phyloP scores from a whole-genome alignment of 2,329 filamentous ascomycete genomes.

The Pyrenochaeta sp. region DNA sequence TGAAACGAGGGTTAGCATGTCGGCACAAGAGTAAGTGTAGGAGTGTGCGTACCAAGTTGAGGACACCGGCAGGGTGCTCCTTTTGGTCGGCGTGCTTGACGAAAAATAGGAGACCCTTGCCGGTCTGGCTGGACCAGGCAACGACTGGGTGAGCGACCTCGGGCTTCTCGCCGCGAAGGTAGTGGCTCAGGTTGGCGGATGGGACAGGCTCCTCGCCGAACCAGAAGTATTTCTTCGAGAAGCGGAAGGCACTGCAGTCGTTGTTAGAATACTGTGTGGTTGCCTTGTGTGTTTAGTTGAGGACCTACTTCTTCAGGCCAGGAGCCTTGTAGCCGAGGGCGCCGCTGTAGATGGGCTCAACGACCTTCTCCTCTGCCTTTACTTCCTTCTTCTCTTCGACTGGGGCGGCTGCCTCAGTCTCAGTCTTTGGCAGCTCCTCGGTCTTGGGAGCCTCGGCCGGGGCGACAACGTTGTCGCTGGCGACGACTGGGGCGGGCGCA shows the following conservation, averaged over 20 bases:
- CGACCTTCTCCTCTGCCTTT: slow-evolving; percentile 57
- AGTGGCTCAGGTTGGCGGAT: slow-evolving; percentile 75
- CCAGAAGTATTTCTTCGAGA: slow-evolving; percentile 89
- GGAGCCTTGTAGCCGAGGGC: slow-evolving; percentile 88
- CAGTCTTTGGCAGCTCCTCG: slow-evolving; percentile 51
- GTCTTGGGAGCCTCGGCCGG: slow-evolving; percentile 53
- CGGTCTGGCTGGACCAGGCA: slow-evolving; percentile 91
- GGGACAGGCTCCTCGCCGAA: slow-evolving; percentile 73
- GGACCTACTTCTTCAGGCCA: slow-evolving; percentile 85
- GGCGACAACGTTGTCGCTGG: slow-evolving; percentile 47
- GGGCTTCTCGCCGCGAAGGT: slow-evolving; percentile 89
- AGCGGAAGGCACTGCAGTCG: slow-evolving; percentile 78
- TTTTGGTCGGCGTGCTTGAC: slow-evolving; percentile 86
- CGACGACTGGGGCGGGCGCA: slow-evolving; percentile 47
- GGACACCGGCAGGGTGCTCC: slow-evolving; percentile 78
- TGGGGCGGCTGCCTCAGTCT: slow-evolving; percentile 37
- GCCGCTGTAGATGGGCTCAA: slow-evolving; percentile 81
- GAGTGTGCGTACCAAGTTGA: slow-evolving; percentile 76
- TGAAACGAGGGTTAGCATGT: slow-evolving; percentile 49
- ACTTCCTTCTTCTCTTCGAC: slow-evolving; percentile 52
- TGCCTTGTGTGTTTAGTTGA: background rate
- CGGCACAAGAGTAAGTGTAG: background rate
- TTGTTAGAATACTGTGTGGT: slow-evolving; percentile 14
- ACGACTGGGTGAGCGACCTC: slow-evolving; percentile 78
- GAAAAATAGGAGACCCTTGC: slow-evolving; percentile 93